Conservation (phyloP, 768 basidiomycete species). For the Tylopilus rubrobrunneus region DNA sequence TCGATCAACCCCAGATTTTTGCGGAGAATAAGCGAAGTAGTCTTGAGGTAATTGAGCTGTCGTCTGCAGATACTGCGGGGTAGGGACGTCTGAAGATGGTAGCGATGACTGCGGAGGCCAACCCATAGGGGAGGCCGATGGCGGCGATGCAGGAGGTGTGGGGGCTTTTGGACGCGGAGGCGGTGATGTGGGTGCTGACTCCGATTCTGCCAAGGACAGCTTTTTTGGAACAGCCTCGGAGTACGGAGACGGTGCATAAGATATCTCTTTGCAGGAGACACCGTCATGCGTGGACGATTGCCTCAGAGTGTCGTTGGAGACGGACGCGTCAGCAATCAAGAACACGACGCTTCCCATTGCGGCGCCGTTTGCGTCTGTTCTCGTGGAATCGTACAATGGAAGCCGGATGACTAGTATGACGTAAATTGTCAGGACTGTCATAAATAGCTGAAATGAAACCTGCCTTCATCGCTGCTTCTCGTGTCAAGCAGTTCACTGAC, state of each 20-base stretch:
- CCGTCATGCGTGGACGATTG: constrained; percentile 16
- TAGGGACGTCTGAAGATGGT: constrained; percentile 14
- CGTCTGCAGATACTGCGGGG: constrained; percentile 25
- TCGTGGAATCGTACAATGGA: constrained; percentile 32
- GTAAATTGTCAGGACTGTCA: constrained; percentile 28
- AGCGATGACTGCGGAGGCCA: constrained; percentile 14
- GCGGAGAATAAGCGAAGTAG: constrained; percentile 15
- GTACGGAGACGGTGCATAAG: constrained; percentile 8
- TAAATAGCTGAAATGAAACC: constrained; percentile 30
- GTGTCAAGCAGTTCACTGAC: constrained; percentile 24
- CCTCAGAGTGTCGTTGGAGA: constrained; percentile 12
- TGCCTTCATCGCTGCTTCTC: constrained; percentile 25
- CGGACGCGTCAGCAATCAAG: constrained; percentile 19
- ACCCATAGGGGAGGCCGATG: constrained; percentile 10
- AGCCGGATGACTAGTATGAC: constrained; percentile 27
- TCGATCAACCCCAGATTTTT: constrained; percentile 30
- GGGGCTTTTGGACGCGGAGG: constrained; percentile 19
- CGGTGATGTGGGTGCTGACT: constrained; percentile 16
- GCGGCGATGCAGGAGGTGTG: constrained; percentile 15
- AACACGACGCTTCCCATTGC: constrained; percentile 27
- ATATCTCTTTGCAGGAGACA: constrained; percentile 16
- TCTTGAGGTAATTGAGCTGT: constrained; percentile 28
- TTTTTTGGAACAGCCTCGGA: constrained; percentile 23
- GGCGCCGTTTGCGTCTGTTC: constrained; percentile 25
- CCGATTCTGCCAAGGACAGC: constrained; percentile 15